Conservation (phyloP, 805 yeast genomes). For the Candida fluviatilis region DNA sequence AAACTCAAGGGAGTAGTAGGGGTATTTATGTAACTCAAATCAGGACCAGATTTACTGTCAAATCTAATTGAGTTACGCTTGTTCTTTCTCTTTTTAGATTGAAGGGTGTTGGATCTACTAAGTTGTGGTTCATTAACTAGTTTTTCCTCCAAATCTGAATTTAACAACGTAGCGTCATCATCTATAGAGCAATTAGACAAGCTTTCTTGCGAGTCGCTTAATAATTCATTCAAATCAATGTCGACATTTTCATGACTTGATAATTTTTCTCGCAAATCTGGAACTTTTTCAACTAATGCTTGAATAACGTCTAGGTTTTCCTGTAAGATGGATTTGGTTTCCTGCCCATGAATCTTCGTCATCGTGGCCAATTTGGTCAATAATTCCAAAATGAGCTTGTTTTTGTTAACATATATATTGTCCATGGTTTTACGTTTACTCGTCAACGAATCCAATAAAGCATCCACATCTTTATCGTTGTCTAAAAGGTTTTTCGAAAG, state of each 20-base stretch:
- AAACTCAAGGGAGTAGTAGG: constrained; percentile 12
- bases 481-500: constrained; percentile 34
- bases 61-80: constrained; percentile 31
- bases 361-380: constrained; percentile 41
- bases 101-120: constrained; percentile 12
- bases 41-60: constrained; percentile 20
- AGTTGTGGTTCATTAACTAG: constrained; percentile 4
- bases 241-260: constrained; percentile 22
- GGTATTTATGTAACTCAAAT: constrained; percentile 13
- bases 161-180: constrained; percentile 27
- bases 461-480: constrained; percentile 47
- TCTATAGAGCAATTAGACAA: constrained; percentile 29
- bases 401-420: constrained; percentile 43
- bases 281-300: constrained; percentile 31
- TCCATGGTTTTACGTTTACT: constrained; percentile 48
- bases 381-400: constrained; percentile 39
- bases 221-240: constrained; percentile 31
- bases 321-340: constrained; percentile 39
- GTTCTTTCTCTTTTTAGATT: constrained; percentile 25
- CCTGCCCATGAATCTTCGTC: constrained; percentile 47
- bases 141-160: constrained; percentile 12
- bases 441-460: constrained; percentile 45
- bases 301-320: constrained; percentile 46
- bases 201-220: constrained; percentile 29
- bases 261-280: constrained; percentile 30